phyloP scores from a whole-genome alignment of 164 flowering plant species.

The Piper betle region DNA sequence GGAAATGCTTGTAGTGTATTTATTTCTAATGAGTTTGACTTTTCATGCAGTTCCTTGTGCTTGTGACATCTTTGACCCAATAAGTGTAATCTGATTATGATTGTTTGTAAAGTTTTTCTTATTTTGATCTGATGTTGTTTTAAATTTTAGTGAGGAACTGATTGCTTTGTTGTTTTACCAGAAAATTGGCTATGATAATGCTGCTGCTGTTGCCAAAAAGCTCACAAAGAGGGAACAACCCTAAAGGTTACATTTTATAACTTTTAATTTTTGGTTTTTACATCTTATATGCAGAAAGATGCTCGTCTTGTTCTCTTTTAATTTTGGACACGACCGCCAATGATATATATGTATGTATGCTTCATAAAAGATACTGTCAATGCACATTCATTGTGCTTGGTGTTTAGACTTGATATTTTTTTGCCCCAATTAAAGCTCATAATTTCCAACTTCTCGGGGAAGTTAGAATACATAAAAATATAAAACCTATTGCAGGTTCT shows the following conservation, averaged over 20 bases:
- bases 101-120: neutral
- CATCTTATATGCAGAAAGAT: neutral
- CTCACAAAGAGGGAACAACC: slow-evolving; percentile 90
- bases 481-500: no score
- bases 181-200: slow-evolving; percentile 99
- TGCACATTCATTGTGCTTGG: no score
- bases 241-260: slow-evolving; percentile 67
- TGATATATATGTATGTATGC: no score
- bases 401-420: no score
- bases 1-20: no score
- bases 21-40: no score
- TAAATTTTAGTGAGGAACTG: neutral
- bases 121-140: neutral
- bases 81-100: slow-evolving; percentile 33
- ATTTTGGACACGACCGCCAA: no score
- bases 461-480: no score
- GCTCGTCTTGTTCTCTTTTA: no score
- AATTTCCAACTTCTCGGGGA: no score
- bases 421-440: no score
- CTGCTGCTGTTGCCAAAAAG: slow-evolving; percentile 98
- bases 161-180: slow-evolving; percentile 9
- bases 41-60: slow-evolving; percentile 91
- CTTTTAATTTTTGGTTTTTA: neutral
- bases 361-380: no score
- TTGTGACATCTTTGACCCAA: slow-evolving; percentile 90